Base-by-base conservation (phyloP, 2,329 filamentous ascomycete species). In the Clathrospora elynae region DNA sequence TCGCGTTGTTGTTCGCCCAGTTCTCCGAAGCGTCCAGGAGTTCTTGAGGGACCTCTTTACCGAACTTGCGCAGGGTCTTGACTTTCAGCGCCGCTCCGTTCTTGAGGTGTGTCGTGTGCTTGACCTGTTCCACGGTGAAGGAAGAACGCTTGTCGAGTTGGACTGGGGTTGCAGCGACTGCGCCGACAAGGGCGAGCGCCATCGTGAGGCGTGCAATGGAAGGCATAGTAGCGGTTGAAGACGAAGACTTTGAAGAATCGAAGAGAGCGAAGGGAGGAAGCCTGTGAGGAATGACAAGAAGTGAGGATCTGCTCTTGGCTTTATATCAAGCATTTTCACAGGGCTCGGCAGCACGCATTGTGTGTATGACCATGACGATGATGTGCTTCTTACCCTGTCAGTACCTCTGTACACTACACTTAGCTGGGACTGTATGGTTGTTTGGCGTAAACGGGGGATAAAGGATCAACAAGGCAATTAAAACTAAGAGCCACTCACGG, bases 51-150 rank as follows among this genome's bases (percentile, higher is more conserved):
- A 70, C 61, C 24, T 39, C 24, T 45, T 66, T 62, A 46, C 61
- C 56, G 43, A 57, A 65, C 61, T 75, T 76, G 46, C 63, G 53
- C 43, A 73, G 69, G 1, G 70, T 67, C 64, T 72, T 73, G 40
- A 67, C 59, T 37, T 71, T 62, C 22, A 64, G 57, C 6, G 53
- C 47, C 1, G 73, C 64, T 20, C 73, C 73, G 48, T 64, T 71
- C 59, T 70, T 72, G 52, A 62, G 39, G 47, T 57, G 60, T 11
- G 51, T 51, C 35, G 50, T 53, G 35, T 56, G 58, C 39, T 58
- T 46, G 36, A 70, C 63, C 44, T 71, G 67, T 23, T 57, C 17
- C 12, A 70, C 34, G 6, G 61, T 55, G 51, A 70, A 71, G 8
- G 55, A 32, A 18, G 50, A 49, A 12, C 58, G 60, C 54, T 64